Evolutionary conservation across 2,329 filamentous ascomycete species (phyloP).

Genomic region (Aspergillus awamori): DNA sequence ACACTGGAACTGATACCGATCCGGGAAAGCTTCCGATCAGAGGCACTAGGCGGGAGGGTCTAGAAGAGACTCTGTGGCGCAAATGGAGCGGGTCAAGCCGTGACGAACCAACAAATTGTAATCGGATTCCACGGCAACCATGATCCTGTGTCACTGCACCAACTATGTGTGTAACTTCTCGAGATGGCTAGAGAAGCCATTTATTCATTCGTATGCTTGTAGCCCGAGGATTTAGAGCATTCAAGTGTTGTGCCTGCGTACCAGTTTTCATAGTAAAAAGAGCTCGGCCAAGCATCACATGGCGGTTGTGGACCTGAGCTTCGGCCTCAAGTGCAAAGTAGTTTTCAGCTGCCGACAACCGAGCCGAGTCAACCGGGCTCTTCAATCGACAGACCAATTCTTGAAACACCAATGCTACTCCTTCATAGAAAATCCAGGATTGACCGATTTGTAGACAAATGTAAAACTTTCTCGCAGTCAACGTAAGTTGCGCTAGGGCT

Average conservation of each 20-base stretch:
- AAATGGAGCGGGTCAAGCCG: constrained; percentile 2
- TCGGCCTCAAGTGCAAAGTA: background rate
- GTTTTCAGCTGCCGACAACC: constrained; percentile 1
- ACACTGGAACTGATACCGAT: constrained; percentile 5
- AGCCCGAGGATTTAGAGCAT: background rate
- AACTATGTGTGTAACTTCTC: background rate
- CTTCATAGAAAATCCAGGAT: background rate
- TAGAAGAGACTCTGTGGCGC: constrained; percentile 3
- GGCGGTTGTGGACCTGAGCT: background rate
- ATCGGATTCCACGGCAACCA: background rate
- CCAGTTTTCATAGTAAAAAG: background rate
- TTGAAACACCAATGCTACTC: background rate
- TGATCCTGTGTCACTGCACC: background rate
- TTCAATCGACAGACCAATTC: background rate
- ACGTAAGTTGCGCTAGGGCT: background rate
- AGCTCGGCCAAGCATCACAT: background rate
- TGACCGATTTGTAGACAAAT: background rate
- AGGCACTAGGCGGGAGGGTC: background rate
- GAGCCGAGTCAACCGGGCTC: background rate
- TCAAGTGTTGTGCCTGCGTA: background rate
- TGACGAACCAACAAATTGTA: constrained; percentile 2
- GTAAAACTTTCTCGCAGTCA: background rate
- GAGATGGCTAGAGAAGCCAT: background rate
- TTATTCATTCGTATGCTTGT: background rate
- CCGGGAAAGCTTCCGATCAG: constrained; percentile 4